Evolutionary conservation across 2,329 filamentous ascomycete genomes (phyloP).

Genomic region (Coniochaeta sp.): DNA sequence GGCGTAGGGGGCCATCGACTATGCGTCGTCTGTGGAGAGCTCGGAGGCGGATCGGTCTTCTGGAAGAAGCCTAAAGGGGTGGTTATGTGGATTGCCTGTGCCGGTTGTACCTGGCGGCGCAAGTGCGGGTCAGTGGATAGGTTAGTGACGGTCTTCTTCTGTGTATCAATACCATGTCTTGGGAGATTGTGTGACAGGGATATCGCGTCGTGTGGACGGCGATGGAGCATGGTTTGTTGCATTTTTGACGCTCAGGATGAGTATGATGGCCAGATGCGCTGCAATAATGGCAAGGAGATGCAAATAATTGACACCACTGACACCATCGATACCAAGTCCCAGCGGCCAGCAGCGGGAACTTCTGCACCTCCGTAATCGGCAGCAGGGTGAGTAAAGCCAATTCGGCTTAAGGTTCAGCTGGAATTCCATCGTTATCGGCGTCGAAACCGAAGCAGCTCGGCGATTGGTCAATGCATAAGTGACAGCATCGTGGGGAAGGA

Average conservation of each 20-base stretch:
- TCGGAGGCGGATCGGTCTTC: neutral
- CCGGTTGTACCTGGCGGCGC: neutral
- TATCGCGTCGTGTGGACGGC: neutral
- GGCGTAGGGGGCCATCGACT: neutral
- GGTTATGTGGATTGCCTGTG: neutral
- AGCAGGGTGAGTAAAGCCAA: neutral
- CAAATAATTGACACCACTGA: neutral
- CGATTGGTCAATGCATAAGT: neutral
- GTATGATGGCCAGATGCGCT: neutral
- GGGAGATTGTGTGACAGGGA: neutral
- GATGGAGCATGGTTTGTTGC: neutral
- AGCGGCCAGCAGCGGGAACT: neutral
- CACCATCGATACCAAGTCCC: neutral
- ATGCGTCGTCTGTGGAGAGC: neutral
- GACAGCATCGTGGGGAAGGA: neutral
- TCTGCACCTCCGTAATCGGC: neutral
- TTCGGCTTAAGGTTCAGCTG: neutral
- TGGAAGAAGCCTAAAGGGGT: neutral
- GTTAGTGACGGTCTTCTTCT: neutral
- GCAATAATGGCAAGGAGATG: neutral
- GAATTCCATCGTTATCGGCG: neutral
- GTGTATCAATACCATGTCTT: neutral
- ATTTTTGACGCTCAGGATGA: neutral
- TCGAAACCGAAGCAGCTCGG: neutral
- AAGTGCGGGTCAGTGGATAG: neutral